Percentiles rank a stretch among this genome's conserved stretches.
These are phyloP conservation scores for Ceriops tagal DNA, from an alignment of 345 rosid species.

Conservation along the genomic window DNA sequence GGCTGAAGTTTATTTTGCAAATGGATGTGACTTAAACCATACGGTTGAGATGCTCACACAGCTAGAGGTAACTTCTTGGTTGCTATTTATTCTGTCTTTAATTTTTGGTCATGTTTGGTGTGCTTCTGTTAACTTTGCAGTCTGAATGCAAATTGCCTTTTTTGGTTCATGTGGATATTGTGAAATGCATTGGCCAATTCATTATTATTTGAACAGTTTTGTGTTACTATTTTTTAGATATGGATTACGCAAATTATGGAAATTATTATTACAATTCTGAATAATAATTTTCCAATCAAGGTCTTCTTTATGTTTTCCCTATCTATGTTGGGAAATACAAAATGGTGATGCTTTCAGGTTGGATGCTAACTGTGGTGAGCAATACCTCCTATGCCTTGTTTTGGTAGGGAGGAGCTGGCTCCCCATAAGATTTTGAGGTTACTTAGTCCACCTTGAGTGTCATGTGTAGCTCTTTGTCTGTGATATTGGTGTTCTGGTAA, in stretches of 20 bases:
- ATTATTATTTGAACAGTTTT: slow-evolving; percentile 11
- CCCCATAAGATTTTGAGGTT: slow-evolving; percentile 13
- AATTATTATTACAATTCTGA: not conserved
- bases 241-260: not conserved
- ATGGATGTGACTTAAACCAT: slow-evolving; percentile 79
- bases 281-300: not conserved
- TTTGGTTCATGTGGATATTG: not conserved
- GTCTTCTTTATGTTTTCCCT: not conserved
- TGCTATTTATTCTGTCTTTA: slow-evolving; percentile 6
- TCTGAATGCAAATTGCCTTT: not conserved
- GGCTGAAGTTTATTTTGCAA: slow-evolving; percentile 86
- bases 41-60: slow-evolving; percentile 98
- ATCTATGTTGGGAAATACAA: not conserved
- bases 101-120: slow-evolving; percentile 2
- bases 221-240: not conserved
- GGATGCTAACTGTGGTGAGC: slow-evolving; percentile 19
- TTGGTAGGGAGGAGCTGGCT: slow-evolving; percentile 30
- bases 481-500: slow-evolving; percentile 12
- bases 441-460: slow-evolving; percentile 7
- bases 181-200: not conserved
- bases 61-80: slow-evolving; percentile 61
- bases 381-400: slow-evolving; percentile 28
- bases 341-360: slow-evolving; percentile 9
- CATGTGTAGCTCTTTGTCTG: slow-evolving; percentile 10
- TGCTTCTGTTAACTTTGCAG: slow-evolving; percentile 3